Evolutionary conservation across 768 basidiomycete genomes (phyloP), one percentile per base, ranked within the genome.

Genomic region (Hebeloma cylindrosporum): DNA sequence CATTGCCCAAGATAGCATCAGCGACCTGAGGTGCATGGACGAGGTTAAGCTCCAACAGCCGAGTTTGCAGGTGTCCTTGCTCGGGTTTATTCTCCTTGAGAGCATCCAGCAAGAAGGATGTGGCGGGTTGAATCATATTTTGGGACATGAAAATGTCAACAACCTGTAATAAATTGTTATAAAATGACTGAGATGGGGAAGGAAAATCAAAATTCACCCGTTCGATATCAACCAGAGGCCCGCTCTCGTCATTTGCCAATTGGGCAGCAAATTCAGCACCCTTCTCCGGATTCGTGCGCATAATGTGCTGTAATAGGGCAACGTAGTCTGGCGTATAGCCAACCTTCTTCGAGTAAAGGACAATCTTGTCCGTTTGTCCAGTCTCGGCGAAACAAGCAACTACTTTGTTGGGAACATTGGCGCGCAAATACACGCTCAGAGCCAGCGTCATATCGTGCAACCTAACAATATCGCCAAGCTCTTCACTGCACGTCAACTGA

Each of bases 121-220:
- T 99, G 4, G 96, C 96, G 14, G 94, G 95, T 65, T 98, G 96
- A 46, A 98, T 94, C 93, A 98, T 92, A 70, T 97, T 98, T 63
- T 96, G 94, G 0, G 88, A 88, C 93, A 97, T 96, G 75, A 99
- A 98, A 58, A 98, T 96, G 59, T 99, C 96, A 48, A 97, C 93
- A 43, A 97, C 89, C 83, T 88, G 21, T 21, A 38, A 29, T 9
- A 13, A 14, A n/a, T 21, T n/a, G n/a, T n/a, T n/a, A n/a, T 11
- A 20, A 32, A 11, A n/a, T 44, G 54, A 2, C 13, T 7, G n/a
- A 9, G 4, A 23, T 22, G 25, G 5, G 31, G 33, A 16, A 21
- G 26, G 27, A 26, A 31, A 9, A 28, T 25, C 40, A 37, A 13
- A 20, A 66, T 80, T 48, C 57, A 86, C 94, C 41, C 94, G 75